Base-by-base conservation (phyloP, 169 alveolate genomes). In the Plasmodium cynomolgi region DNA sequence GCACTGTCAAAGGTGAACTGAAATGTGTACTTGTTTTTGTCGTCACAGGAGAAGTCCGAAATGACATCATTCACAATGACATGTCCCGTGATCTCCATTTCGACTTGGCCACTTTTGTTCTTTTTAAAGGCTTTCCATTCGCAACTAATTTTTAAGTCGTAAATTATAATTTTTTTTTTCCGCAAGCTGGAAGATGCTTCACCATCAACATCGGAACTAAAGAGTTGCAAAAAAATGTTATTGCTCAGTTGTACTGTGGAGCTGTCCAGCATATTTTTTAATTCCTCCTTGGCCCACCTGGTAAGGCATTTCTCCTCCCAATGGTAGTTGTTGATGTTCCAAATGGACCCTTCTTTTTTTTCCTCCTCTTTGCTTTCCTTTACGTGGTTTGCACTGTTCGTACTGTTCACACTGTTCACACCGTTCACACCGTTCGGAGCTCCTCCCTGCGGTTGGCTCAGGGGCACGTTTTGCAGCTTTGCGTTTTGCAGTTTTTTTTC, bases 241-340 rank as follows among this genome's bases (percentile, higher is more conserved):
- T 58, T 74, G 81, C 88, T 74, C 72, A 33, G 86, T 81, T 84
- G 92, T 58, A 50, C 33, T 68, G 13, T 93, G 54, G 50, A 84
- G 33, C 33, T 95, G 74, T 92, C 92, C 62, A 95, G 44, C 17
- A 79, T 95, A 54, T 81, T 54, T 26, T 47, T 81, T 37, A 95
- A 71, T 83, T 91, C 94, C 47, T 95, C 96, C 56, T 84, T 92
- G 9, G 95, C 95, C 96, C 96, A 95, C 62, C 56, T 95, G 3
- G 95, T 82, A 72, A 93, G 92, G 33, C 95, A 91, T 83, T 92
- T 95, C 83, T 95, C 96, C 62, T 95, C 96, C 96, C 96, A 95
- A n/a, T 95, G 96, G 93, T 95, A 95, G 86, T 95, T 95, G 81
- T 95, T 95, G n/a, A 95, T 92, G 73, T 95, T 95, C 96, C 96